Base-by-base conservation (phyloP, 2,329 filamentous ascomycete genomes). In the Aureobasidium sp. region DNA sequence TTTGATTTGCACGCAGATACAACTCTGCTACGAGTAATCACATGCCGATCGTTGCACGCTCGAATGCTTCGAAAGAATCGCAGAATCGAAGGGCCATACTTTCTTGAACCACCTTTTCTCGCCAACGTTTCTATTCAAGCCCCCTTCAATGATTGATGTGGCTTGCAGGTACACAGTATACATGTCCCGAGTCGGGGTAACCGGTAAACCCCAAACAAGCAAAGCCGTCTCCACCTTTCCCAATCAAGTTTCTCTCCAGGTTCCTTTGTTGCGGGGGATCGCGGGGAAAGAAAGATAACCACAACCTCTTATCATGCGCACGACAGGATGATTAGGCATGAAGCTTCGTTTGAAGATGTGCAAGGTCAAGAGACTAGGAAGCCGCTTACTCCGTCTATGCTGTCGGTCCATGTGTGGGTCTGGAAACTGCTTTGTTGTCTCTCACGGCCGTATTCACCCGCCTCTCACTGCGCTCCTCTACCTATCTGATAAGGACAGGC, bases 211-310 rank as follows among this genome's bases (percentile, higher is more conserved):
- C n/a, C n/a, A n/a, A n/a, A n/a, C n/a, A n/a, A n/a, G n/a, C n/a
- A 49, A 32, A 4, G 11, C 41, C 17, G 21, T 8, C 25, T 14
- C 17, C 41, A 10, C 21, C 40, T 42, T n/a, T 24, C 42, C n/a
- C 17, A 16, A 35, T 35, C 32, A 8, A 39, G 16, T 17, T 8
- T 39, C 5, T 37, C 45, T 39, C 45, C 45, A 49, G 35, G 3
- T 34, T 49, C 34, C 34, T 25, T 49, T 49, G 22, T 35, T 49
- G 45, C 45, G 45, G 45, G n/a, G 45, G 45, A 51, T 51, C 37
- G 37, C 48, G 48, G 48, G 48, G 48, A 40, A 40, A 34, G 25
- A 51, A 41, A 41, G 6, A 32, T 21, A 14, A 40, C 14, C 17
- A 34, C 48, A 41, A 51, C 48, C 24, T 40, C 47, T 50, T 27